Evolutionary conservation across 2,329 filamentous ascomycete species (phyloP), one percentile per base, ranked within the genome.

Genomic region (Thermothelomyces thermophilus): DNA sequence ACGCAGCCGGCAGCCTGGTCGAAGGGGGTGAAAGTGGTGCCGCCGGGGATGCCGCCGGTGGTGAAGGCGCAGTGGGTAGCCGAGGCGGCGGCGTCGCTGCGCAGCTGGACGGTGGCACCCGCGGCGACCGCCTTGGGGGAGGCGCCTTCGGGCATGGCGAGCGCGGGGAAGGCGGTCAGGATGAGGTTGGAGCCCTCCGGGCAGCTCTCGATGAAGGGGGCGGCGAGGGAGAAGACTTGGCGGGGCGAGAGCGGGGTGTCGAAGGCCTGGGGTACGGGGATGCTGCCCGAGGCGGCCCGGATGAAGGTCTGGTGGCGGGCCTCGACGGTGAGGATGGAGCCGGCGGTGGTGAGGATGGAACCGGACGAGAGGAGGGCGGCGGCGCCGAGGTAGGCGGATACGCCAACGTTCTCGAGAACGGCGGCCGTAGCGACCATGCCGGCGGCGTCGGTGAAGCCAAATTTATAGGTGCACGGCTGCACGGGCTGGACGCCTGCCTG

Each of bases 291-390:
- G 34, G 79, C 80, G 51, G 74, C 69, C 56, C 85, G 82, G 67
- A 89, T 80, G 66, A 86, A 82, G 54, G 82, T 83, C 68, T 87
- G 83, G 69, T 90, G 86, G 51, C 86, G 77, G 24, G 84, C 75
- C 69, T 90, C 86, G 52, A 87, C 76, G 20, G 84, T 86, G 39
- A 87, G 75, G 64, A 90, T 89, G 44, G 79, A 79, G 9, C 75
- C 85, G 2, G 86, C 85, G 17, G 80, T 79, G 53, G 75, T 72
- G 44, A 90, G 79, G 54, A 87, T 77, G 43, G 71, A 72, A 43
- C 74, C 70, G 48, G 75, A 73, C 40, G 76, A 73, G 55, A 89
- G 67, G 28, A 87, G 72, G 4, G 83, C 80, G 13, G 83, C 84
- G 22, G 83, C 85, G 52, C 84, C 85, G 13, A 88, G 78, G 68